Conservation (phyloP, 495 filamentous ascomycete species). For the Xylaria acuta region DNA sequence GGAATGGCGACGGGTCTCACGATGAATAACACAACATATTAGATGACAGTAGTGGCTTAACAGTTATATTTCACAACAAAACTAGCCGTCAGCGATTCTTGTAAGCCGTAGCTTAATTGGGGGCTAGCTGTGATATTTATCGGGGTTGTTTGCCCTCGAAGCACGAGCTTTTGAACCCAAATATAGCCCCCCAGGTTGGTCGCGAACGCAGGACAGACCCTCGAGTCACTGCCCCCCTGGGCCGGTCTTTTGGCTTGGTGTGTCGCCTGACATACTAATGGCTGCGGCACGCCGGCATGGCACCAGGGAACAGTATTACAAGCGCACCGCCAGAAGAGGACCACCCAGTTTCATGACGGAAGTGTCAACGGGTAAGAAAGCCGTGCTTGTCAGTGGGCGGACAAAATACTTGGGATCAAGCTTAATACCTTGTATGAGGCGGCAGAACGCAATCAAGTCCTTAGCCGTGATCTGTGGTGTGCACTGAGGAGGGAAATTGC, state of each 20-base stretch:
- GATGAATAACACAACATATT: conserved; percentile 1
- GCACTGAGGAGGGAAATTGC: conserved; percentile 24
- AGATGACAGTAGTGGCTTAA: background rate
- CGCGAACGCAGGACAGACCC: conserved; percentile 25
- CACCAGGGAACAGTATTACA: conserved; percentile 18
- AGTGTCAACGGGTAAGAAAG: conserved; percentile 7
- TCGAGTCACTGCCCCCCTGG: conserved; percentile 42
- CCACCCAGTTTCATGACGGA: background rate
- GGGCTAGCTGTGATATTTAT: conserved; percentile 1
- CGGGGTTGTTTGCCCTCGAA: background rate
- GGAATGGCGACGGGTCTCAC: conserved; percentile 3
- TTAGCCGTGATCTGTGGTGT: conserved; percentile 1
- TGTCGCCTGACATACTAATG: conserved; percentile 35
- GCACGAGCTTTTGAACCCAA: conserved; percentile 1
- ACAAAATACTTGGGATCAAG: conserved; percentile 19
- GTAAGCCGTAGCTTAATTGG: background rate
- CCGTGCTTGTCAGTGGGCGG: background rate
- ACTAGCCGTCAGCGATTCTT: background rate
- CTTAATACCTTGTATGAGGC: conserved; percentile 22
- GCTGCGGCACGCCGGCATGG: conserved; percentile 35
- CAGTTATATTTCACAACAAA: background rate
- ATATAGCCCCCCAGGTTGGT: conserved; percentile 12
- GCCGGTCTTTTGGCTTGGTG: conserved; percentile 33
- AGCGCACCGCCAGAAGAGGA: conserved; percentile 29
- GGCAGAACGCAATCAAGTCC: conserved; percentile 19